These are phyloP conservation scores for Chiua sp. DNA, from an alignment of 1,284 basidiomycete species.

Conservation along the genomic window DNA sequence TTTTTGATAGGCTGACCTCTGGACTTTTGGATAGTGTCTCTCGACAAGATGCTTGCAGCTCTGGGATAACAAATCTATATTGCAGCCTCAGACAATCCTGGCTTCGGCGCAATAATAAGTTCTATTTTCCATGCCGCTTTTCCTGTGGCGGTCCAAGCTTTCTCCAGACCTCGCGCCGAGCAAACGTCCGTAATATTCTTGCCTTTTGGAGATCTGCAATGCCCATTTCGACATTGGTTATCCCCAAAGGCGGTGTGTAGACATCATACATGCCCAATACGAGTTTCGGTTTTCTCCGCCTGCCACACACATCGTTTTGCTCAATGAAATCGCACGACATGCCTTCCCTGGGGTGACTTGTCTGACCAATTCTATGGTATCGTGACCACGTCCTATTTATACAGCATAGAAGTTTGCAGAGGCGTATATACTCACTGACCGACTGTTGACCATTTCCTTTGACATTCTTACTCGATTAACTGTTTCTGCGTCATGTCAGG, in stretches of 20 bases:
- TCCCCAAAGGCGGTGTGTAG: background rate
- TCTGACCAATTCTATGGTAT: background rate
- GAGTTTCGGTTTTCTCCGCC: background rate
- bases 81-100: background rate
- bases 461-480: background rate
- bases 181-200: background rate
- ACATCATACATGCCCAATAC: background rate
- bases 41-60: background rate
- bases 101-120: background rate
- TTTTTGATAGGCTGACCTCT: background rate
- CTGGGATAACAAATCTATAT: background rate
- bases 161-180: background rate
- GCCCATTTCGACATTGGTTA: background rate
- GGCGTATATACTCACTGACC: background rate
- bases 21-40: background rate
- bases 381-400: conserved; percentile 20
- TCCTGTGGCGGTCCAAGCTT: conserved; percentile 1
- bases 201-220: background rate
- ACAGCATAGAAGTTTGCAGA: background rate
- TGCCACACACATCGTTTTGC: background rate
- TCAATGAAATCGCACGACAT: background rate
- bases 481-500: conserved; percentile 12
- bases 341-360: conserved; percentile 1
- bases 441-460: background rate
- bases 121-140: background rate